Base-by-base conservation (phyloP, 169 alveolate species). In the Perkinsus marinus region DNA sequence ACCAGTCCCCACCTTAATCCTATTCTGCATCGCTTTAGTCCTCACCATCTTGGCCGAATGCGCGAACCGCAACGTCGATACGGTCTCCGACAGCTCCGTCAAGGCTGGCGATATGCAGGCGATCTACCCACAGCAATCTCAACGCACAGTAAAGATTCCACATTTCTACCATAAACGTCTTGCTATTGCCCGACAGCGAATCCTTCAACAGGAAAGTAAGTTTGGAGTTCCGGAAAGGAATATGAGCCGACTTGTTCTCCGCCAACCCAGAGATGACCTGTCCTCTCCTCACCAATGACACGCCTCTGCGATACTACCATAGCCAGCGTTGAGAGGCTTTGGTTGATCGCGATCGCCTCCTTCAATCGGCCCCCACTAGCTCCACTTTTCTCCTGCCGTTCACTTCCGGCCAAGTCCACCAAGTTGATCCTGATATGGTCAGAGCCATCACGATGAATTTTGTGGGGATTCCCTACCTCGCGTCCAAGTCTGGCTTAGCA, bases 341-440 rank as follows among this genome's bases (percentile, higher is more conserved):
- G 95, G 91, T 97, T 97, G 26, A 97, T 97, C 39, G 95, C 68
- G 89, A 94, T 94, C n/a, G 98, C 95, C 94, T 97, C 99, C 92
- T 96, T 95, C 90, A 95, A 68, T 92, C 97, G 93, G n/a, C 96
- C 96, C 26, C 98, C 98, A n/a, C 95, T 95, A 22, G 96, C 98
- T 43, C 96, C 94, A 30, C 97, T 93, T 41, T 95, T 94, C 57
- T 95, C 94, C 0, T 95, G 94, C 92, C 97, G 95, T 90, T 97
- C 99, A 91, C 97, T 94, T 7, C 99, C 99, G 0, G 99, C 99
- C 68, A 97, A 92, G 94, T 97, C 99, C 79, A 57, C 79, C 79
- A 57, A 16, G 34, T 57, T 57, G 79, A 57, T 57, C 22, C 79
- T 57, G 34, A 57, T 0, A 57, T 30, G 26, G 17, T 9, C 17